Conservation (phyloP, 1,139 yeast species). For the Geotrichum australiense region DNA sequence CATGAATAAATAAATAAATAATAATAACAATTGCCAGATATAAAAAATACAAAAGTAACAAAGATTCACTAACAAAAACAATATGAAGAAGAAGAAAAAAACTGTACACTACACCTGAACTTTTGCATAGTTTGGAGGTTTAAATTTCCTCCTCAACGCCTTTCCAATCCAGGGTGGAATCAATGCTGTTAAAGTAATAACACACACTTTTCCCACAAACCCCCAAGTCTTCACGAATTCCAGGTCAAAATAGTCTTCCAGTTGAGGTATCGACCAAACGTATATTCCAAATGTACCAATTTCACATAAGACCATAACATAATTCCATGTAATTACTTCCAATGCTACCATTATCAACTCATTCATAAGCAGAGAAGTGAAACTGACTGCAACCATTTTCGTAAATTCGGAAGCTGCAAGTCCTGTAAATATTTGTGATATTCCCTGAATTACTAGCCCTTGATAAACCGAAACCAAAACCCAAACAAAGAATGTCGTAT, state of each 20-base stretch:
- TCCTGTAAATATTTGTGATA: constrained; percentile 71
- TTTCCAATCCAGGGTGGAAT: constrained; percentile 88
- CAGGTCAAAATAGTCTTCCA: constrained; percentile 78
- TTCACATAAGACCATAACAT: constrained; percentile 66
- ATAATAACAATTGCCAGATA: too few relatives aligned
- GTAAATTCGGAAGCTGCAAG: constrained; percentile 47
- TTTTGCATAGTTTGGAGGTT: constrained; percentile 97
- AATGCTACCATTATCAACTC: constrained; percentile 92
- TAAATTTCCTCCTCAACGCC: constrained; percentile 60
- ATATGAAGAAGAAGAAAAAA: too few relatives aligned
- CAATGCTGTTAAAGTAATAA: constrained; percentile 63
- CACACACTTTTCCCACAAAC: constrained; percentile 63
- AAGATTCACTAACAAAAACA: too few relatives aligned
- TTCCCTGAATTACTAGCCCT: constrained; percentile 70
- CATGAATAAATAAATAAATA: too few relatives aligned
- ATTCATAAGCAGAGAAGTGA: constrained; percentile 70
- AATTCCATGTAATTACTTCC: constrained; percentile 87
- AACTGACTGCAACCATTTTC: constrained; percentile 76
- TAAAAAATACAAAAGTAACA: too few relatives aligned
- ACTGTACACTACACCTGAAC: too few relatives aligned
- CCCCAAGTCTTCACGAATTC: constrained; percentile 50
- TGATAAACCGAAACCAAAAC: constrained; percentile 80
- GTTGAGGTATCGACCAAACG: constrained; percentile 73
- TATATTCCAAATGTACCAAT: constrained; percentile 62
- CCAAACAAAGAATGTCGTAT: constrained; percentile 88